Conservation (phyloP, 2,329 filamentous ascomycete genomes). For the Ambrosiella xylebori region DNA sequence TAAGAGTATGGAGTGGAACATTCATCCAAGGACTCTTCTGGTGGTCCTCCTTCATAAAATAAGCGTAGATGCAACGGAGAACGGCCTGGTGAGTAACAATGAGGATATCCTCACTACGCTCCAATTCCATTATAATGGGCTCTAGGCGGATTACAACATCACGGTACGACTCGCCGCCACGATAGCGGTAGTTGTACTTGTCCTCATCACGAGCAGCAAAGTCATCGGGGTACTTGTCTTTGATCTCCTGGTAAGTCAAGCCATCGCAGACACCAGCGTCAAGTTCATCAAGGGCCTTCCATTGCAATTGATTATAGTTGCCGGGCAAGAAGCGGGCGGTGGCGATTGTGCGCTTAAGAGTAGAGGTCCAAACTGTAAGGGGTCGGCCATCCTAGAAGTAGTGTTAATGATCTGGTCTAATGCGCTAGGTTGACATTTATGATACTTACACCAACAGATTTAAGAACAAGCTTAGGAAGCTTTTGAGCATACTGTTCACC, state of each 20-base stretch:
- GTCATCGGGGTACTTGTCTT: slow-evolving; percentile 78
- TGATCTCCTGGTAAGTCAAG: slow-evolving; percentile 89
- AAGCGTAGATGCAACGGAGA: slow-evolving; percentile 90
- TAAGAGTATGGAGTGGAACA: slow-evolving; percentile 86
- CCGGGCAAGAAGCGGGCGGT: slow-evolving; percentile 68
- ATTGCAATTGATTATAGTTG: slow-evolving; percentile 85
- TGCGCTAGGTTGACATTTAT: background rate
- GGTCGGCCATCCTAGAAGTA: slow-evolving; percentile 36
- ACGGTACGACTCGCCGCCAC: slow-evolving; percentile 85
- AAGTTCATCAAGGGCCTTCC: slow-evolving; percentile 96
- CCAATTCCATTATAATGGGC: slow-evolving; percentile 98
- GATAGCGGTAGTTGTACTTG: slow-evolving; percentile 99
- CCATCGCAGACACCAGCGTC: slow-evolving; percentile 94
- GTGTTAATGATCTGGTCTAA: slow-evolving; percentile 10
- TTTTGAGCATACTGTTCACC: slow-evolving; percentile 76
- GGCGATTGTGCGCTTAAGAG: slow-evolving; percentile 67
- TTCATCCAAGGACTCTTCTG: slow-evolving; percentile 96
- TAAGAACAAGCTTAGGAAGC: slow-evolving; percentile 65
- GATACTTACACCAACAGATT: slow-evolving; percentile 63
- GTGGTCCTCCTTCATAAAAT: slow-evolving; percentile 96
- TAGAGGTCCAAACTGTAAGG: slow-evolving; percentile 46
- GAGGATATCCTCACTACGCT: slow-evolving; percentile 88
- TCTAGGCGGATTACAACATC: slow-evolving; percentile 96
- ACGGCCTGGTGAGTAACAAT: slow-evolving; percentile 98
- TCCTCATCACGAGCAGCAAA: slow-evolving; percentile 91